These are phyloP conservation scores for Nicotiana undulata DNA, from an alignment of 257 asterid species.

Conservation along the genomic window DNA sequence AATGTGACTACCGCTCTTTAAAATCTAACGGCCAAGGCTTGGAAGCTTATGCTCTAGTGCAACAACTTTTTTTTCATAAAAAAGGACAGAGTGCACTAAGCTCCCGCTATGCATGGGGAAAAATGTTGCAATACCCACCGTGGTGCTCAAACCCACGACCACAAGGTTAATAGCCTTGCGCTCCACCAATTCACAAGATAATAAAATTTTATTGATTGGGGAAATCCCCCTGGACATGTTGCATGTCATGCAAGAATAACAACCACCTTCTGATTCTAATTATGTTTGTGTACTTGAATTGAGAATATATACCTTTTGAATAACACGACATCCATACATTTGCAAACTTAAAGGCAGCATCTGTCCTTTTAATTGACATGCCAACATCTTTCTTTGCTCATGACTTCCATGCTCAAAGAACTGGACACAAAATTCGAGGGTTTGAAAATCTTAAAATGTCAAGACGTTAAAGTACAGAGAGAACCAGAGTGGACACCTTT, in stretches of 20 bases:
- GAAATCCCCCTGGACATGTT: neutral
- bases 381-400: conserved; percentile 74
- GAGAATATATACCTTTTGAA: conserved; percentile 66
- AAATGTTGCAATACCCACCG: too few relatives aligned
- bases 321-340: conserved; percentile 97
- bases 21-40: neutral
- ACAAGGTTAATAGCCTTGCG: too few relatives aligned
- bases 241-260: neutral
- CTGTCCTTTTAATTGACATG: conserved; percentile 57
- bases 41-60: neutral
- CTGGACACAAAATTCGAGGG: conserved; percentile 29
- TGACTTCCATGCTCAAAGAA: conserved; percentile 77
- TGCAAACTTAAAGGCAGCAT: conserved; percentile 74
- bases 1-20: neutral
- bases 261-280: neutral
- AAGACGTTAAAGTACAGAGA: neutral
- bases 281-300: neutral
- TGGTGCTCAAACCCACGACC: too few relatives aligned
- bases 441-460: neutral
- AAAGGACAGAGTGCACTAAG: too few relatives aligned
- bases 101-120: too few relatives aligned
- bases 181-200: neutral
- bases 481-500: conserved; percentile 43
- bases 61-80: neutral
- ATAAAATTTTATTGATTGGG: neutral